Base-by-base conservation (phyloP, 2,329 filamentous ascomycete species). In the Cordyceps militaris region DNA sequence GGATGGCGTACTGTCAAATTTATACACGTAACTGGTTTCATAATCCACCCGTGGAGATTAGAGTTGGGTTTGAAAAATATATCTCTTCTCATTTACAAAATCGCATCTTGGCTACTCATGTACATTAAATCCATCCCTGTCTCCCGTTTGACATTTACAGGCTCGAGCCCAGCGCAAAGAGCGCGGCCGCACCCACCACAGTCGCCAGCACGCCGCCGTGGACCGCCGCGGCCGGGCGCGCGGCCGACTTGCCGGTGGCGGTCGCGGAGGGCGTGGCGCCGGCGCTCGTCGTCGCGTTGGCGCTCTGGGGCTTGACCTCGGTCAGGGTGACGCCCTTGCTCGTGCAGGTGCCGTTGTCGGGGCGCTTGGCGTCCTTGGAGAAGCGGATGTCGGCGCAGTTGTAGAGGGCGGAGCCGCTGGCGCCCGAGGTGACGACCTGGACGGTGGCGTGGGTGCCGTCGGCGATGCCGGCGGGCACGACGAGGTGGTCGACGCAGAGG, bases 361-460 rank as follows among this genome's bases (percentile, higher is more conserved):
- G n/a, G n/a, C 4, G 8, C 19, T 77, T 73, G 4, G 81, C 76
- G 11, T 74, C 73, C 53, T 74, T 73, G 32, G 77, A 79, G 73
- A 92, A 86, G 26, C 81, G 85, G 63, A 91, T 82, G 65, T 92
- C 88, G 66, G 87, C 85, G 70, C 88, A 92, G 71, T 86, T 88
- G 71, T 90, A 91, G 32, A 91, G 73, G 16, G 86, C 84, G 40
- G 76, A 78, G 21, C 76, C 79, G 4, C 73, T 74, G 23, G 80
- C 75, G 28, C 82, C 84, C 48, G 83, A 75, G 4, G 83, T 86
- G 36, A 90, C 79, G 53, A 91, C 82, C 73, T 91, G 88, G 57
- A 91, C 74, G 32, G 82, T 86, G 14, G 80, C 87, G 49, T 81
- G 76, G 62, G 80, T 78, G 43, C 87, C 88, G 38, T 88, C 83